Base-by-base conservation (phyloP, 805 yeast genomes). In the Cyberlindnera euphorbiae region DNA sequence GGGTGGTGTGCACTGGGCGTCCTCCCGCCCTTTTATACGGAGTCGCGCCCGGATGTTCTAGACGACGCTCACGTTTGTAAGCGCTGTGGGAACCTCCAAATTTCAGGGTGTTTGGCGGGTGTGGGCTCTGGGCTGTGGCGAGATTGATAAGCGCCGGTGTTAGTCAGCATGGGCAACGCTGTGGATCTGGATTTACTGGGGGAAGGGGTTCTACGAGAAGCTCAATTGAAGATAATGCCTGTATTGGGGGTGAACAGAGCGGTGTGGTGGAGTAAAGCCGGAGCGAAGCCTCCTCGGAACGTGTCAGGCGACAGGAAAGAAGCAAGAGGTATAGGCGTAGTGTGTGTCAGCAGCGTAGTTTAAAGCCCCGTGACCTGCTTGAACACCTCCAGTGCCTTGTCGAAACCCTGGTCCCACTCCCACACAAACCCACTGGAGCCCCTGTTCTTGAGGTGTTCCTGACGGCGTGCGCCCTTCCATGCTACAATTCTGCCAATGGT, bases 371-470 rank as follows among this genome's bases (percentile, higher is more conserved):
- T 7, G 17, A 7, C 11, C 17, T 23, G 9, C 4, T 19, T 24
- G 33, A 39, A 39, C 27, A 32, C 17, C 16, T 43, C 28, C 47
- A 75, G 47, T 0, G 87, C 97, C 31, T 72, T 71, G 33, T 73
- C 75, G 52, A 75, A 88, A 0, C 96, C 97, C 48, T 82, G 94
- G 18, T 82, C 87, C 82, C 86, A 90, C 59, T 84, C 95, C 96
- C 96, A 90, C 35, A 77, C 37, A 52, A 67, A 73, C 11, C 64
- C 64, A 48, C 80, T 70, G 6, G 62, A 49, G 6, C 93, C 93
- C 44, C 73, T 70, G 7, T 59, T 53, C 9, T 58, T 46, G 16
- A 75, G 51, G 56, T 89, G 95, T 49, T 86, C 84, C 3, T 52
- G 53, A 22, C 71, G 60, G 43, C 97, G 71, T 14, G 82, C 72